Base-by-base conservation (phyloP, 2,329 filamentous ascomycete genomes). In the Pestalotiopsis sp. region DNA sequence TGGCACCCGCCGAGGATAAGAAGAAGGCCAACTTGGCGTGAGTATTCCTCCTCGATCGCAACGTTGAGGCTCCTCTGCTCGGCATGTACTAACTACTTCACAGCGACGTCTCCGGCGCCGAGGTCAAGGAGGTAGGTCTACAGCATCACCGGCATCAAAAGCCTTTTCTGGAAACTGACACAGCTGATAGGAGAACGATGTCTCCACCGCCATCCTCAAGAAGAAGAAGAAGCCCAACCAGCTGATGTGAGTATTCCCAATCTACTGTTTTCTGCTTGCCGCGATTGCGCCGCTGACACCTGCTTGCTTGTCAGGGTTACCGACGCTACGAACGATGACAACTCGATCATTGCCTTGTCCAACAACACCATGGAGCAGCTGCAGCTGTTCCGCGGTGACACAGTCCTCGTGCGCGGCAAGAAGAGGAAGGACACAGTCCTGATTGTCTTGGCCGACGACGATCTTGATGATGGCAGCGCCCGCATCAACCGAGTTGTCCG, bases 211-310 rank as follows among this genome's bases (percentile, higher is more conserved):
- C 75, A 99, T 99, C 77, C 90, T 99, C 78, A 98, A 98, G 88
- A 98, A 98, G 90, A 99, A 99, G 92, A 99, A 99, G 95, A 99
- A 99, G 94, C 95, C 95, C 77, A 99, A 99, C 85, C 97, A 95
- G 79, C 85, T 99, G 82, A 97, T 99, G 94, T 97, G 87, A 82
- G 91, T 82, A 76, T 73, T 31, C 45, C 64, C 39, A 31, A 17
- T 72, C 70, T 71, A 80, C n/a, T 65, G 27, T 56, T 39, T 25
- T 57, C 49, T 9, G 23, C 39, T 64, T 68, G 38, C 36, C 27
- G 6, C 12, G 61, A 20, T n/a, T 36, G n/a, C 31, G 59, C 27
- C 59, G 57, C 66, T 63, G 62, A 67, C 38, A 36, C 38, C n/a
- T 61, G 17, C 17, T 56, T 49, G 61, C 61, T 68, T 70, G 71